Evolutionary conservation across 306 rosid species (phyloP), one percentile per base, ranked within the genome.

Genomic region (Prunus mongolica): DNA sequence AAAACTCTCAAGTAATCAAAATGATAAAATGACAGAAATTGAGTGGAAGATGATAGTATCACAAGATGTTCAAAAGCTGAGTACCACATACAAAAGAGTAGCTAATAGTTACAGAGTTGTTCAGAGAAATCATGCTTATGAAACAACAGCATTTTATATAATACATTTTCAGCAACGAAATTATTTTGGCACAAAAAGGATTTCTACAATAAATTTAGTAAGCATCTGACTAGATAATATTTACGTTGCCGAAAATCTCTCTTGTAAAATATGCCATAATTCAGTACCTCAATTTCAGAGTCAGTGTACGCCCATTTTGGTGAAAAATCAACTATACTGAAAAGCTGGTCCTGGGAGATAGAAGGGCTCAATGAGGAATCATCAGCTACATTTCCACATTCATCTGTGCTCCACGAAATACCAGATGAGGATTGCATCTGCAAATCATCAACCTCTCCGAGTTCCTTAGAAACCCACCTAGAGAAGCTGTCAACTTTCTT

Each of bases 401-500:
- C 95, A 78, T 78, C 96, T 20, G 97, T 81, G 85, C 79, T 87
- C 98, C 98, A 93, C 25, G 91, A 87, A 79, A 91, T 83, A 51
- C 92, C 91, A 78, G 97, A 79, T 47, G 97, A 88, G 62, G 95
- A 84, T 82, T 89, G 90, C 95, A 91, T 88, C 58, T 82, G 89
- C 71, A 91, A 79, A 84, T 88, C 84, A 85, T 87, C 96, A 64
- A 91, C 97, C 75, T 93, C 98, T 65, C 84, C 93, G 11, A 93
- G 93, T 78, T 87, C 93, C 83, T 73, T 91, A 69, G 82, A 73
- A 73, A 88, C 78, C 98, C 98, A 93, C 32, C 98, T 86, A 56
- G 94, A 89, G 84, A 93, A 93, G 82, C 98, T 93, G 77, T 93
- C 98, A 82, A 93, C 89, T 85, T 93, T 93, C 90, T 91, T 93